Evolutionary conservation across 495 filamentous ascomycete genomes (phyloP).

Genomic region (Tuber magnatum): DNA sequence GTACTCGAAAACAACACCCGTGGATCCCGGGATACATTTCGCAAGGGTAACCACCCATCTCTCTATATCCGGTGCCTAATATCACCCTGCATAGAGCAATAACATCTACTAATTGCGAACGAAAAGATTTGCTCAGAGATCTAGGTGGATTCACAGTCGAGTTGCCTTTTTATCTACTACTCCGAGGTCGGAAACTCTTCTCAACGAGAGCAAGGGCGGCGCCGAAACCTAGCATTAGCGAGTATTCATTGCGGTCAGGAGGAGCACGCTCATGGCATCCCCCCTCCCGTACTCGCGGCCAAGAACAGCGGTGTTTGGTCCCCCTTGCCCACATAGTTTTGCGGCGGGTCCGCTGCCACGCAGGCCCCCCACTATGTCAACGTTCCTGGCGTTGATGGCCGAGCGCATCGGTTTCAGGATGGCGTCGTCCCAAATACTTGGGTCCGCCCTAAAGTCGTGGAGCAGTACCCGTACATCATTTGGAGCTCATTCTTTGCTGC

Average conservation of each 20-base stretch:
- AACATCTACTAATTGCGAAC: not conserved
- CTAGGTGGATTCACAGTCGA: not conserved
- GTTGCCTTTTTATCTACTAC: not conserved
- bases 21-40: not conserved
- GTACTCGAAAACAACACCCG: not conserved
- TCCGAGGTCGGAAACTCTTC: too few relatives aligned
- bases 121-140: not conserved
- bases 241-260: not conserved
- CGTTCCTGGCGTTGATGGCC: not conserved
- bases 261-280: too few relatives aligned
- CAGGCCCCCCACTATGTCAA: not conserved
- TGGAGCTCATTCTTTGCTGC: not conserved
- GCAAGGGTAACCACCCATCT: not conserved
- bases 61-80: not conserved
- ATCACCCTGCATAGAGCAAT: not conserved
- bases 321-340: not conserved
- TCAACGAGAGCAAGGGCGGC: not conserved
- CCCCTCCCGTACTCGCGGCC: not conserved
- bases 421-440: not conserved
- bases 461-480: not conserved
- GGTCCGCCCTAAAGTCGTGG: not conserved
- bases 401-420: not conserved
- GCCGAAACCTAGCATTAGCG: not conserved
- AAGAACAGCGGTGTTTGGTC: not conserved
- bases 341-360: not conserved